Base-by-base conservation (phyloP, 2,329 filamentous ascomycete genomes). In the Onygena corvina region DNA sequence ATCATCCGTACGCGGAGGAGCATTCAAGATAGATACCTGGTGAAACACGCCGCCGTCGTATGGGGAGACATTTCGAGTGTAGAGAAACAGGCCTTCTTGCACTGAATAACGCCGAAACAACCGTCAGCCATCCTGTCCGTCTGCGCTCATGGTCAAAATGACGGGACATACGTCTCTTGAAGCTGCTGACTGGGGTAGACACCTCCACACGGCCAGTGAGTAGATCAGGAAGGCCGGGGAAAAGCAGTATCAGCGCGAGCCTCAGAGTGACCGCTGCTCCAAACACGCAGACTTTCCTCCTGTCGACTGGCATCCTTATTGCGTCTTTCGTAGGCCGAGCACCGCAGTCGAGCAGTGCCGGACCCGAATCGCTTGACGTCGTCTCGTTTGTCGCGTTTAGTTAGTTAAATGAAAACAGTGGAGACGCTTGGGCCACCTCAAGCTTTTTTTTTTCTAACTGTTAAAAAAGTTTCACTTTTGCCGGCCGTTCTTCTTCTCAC, bases 171-270 rank as follows among this genome's bases (percentile, higher is more conserved):
- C 89, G 74, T 79, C 92, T 80, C 73, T 96, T 96, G 77, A 95
- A 98, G 76, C 90, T 94, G 59, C 87, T 95, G 42, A 96, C 84
- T 33, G 92, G 90, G 18, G 92, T 98, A 38, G 92, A 95, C 61
- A 98, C 84, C 73, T 98, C 92, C 60, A 95, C 92, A 62, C 92
- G 84, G 56, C 84, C 85, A 16, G 87, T 92, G 54, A 98, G 75
- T 54, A 94, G 75, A 64, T 88, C 81, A 47, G 90, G 86, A 34
- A 98, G 74, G 31, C 78, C 79, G 54, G 92, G 89, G 63, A 95
- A 94, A 51, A 81, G 74, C 52, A 81, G 73, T 64, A 88, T 89
- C 48, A 96, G 77, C 50, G 86, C 69, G 52, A 96, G 74, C 58
- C 92, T 82, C 58, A 96, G 73, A 54, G 81, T 76, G 50, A 85